Percentiles rank a stretch among this genome's conserved stretches.
Conservation (phyloP, 2,329 filamentous ascomycete species). For the Apiospora pterosperma region DNA sequence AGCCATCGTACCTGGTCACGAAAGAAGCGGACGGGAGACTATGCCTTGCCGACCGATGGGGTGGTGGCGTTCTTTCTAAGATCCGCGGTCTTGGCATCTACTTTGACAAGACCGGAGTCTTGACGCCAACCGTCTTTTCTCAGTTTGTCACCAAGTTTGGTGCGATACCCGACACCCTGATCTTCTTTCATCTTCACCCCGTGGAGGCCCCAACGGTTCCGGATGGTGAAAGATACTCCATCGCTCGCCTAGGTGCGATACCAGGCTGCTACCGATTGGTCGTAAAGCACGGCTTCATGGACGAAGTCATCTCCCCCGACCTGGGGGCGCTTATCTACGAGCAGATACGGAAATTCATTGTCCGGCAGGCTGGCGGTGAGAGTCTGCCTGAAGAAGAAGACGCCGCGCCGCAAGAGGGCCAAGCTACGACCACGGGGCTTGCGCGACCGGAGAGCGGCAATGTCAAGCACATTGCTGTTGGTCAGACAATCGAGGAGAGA, state of each 20-base stretch:
- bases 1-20: slow-evolving; percentile 36
- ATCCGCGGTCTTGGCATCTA: slow-evolving; percentile 66
- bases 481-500: slow-evolving; percentile 1
- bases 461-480: slow-evolving; percentile 9
- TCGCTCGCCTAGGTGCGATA: slow-evolving; percentile 41
- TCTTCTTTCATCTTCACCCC: slow-evolving; percentile 72
- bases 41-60: slow-evolving; percentile 34
- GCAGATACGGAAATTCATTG: slow-evolving; percentile 51
- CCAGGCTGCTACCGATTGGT: slow-evolving; percentile 67
- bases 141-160: slow-evolving; percentile 72
- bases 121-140: slow-evolving; percentile 64
- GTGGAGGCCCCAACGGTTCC: slow-evolving; percentile 56
- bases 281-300: slow-evolving; percentile 69
- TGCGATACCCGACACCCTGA: slow-evolving; percentile 62
- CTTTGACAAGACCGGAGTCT: slow-evolving; percentile 72
- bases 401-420: not conserved
- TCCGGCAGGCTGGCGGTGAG: slow-evolving; percentile 25
- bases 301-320: slow-evolving; percentile 64
- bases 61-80: slow-evolving; percentile 38
- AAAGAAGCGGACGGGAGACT: slow-evolving; percentile 21
- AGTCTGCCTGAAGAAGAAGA: slow-evolving; percentile 9
- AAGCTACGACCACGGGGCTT: slow-evolving; percentile 11
- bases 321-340: slow-evolving; percentile 58
- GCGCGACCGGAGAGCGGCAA: slow-evolving; percentile 1
- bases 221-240: slow-evolving; percentile 42